Base-by-base conservation (phyloP, 2,329 filamentous ascomycete genomes). In the Fusarium nanum region DNA sequence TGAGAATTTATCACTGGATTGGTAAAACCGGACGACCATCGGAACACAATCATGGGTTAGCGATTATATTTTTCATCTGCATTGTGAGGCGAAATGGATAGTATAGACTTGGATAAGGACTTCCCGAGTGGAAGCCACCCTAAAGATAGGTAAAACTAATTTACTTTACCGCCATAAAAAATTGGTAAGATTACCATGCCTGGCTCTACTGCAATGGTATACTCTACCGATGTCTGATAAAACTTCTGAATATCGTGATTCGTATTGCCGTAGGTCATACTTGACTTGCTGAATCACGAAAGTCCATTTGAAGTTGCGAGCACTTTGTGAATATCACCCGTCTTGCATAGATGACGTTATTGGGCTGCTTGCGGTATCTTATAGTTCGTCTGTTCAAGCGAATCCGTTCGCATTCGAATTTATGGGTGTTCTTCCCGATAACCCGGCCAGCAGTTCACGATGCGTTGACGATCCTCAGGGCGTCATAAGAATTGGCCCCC, bases 1-100 rank as follows among this genome's bases (percentile, higher is more conserved):
- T 4, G 74, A 76, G 12, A 72, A 55, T 40, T 52, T 56, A n/a
- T 75, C 73, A 3, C 60, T 82, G 62, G 77, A 81, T 46, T 82
- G 80, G 80, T 82, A 64, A 76, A 41, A 32, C 20, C 28, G 28
- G 13, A 37, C n/a, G n/a, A 42, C 10, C n/a, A 25, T 20, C 27
- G 27, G 18, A 18, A 23, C 62, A 45, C 28, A 40, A 45, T 48
- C 27, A 22, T 54, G 32, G 52, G 59, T 42, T 27, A 45, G 32
- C 23, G 40, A 32, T 47, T 30, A 23, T 46, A 20, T 53, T 67
- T 47, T 23, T 27, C 23, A 42, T 41, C 22, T 66, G 50, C 34
- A 67, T 67, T 53, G 50, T 41, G 6, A 27, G 64, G 57, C 57
- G 47, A 41, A 30, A 50, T 30, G 45, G 48, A 58, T 9, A 28